Conservation (phyloP, 345 rosid species). For the Salix suchowensis region DNA sequence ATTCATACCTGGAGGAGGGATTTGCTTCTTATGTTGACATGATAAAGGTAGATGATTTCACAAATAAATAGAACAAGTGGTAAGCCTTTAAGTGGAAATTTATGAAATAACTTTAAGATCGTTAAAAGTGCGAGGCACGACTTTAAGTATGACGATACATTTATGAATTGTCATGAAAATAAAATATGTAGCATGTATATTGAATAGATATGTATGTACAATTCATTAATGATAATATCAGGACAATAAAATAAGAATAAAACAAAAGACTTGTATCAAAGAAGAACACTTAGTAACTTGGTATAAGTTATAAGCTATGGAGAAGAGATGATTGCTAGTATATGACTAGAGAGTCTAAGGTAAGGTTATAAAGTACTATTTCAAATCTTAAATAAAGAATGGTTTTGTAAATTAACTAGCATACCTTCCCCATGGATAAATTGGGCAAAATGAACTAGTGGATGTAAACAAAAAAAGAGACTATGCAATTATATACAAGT, state of each 20-base stretch:
- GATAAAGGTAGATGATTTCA: no score
- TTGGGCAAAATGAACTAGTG: no score
- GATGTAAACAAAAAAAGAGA: no score
- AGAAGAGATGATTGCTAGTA: background rate
- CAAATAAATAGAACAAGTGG: background rate
- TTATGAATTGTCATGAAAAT: background rate
- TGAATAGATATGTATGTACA: background rate
- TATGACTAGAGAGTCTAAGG: no score
- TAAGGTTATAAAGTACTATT: no score
- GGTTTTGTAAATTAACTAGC: no score
- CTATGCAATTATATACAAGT: no score
- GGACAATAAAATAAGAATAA: background rate
- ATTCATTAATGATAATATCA: background rate
- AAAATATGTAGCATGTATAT: background rate
- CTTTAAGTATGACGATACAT: background rate
- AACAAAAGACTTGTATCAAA: background rate
- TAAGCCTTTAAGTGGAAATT: background rate
- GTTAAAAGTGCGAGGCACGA: rapidly evolving
- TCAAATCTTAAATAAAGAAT: no score
- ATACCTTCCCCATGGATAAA: no score
- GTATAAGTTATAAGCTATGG: background rate
- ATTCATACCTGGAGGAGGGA: background rate
- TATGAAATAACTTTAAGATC: background rate
- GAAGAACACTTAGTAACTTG: rapidly evolving
- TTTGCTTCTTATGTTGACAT: no score